Evolutionary conservation across 148 eudicot species (phyloP), one percentile per base, ranked within the genome.

Genomic region (Simmondsia chinensis): DNA sequence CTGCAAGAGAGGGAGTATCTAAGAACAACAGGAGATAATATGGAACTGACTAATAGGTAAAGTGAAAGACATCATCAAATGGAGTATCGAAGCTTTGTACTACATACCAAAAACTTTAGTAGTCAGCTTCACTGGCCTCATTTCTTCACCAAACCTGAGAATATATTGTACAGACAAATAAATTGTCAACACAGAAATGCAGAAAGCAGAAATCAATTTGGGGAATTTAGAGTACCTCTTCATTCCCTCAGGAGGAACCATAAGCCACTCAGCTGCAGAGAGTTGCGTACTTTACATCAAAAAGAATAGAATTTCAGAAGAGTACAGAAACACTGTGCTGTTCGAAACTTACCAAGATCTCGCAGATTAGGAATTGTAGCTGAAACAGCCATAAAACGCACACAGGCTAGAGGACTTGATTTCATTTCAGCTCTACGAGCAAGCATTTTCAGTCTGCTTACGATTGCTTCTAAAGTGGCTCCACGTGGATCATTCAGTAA

Each of bases 51-150:
- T 6, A 34, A 50, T 22, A 18, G 2, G 42, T 11, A 20, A 24
- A 17, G 9, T 11, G 9, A 44, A 20, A 7, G 35, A 5, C n/a
- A 16, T 6, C 44, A 42, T 4, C 12, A 10, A 26, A 28, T 14
- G 26, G 35, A 15, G 20, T 41, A 44, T 16, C 21, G 13, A 33
- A 57, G 38, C 2, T 27, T 61, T 7, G 22, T 28, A 35, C 25
- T 39, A 12, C 37, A 29, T 85, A 91, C 99, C 99, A 64, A 85
- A 77, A 58, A 91, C 99, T 76, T 68, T 91, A 39, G 95, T 85
- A 25, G 94, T 79, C 83, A 91, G 73, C 77, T 86, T 86, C 33
- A 91, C 95, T 48, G 99, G 99, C 71, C 99, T 79, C 99, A 91
- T 91, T 72, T 91, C 99, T 77, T 91, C 99, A 37, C 99, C 99